Evolutionary conservation across 2,329 filamentous ascomycete species (phyloP).

Genomic region (Acrocalymma vagum): DNA sequence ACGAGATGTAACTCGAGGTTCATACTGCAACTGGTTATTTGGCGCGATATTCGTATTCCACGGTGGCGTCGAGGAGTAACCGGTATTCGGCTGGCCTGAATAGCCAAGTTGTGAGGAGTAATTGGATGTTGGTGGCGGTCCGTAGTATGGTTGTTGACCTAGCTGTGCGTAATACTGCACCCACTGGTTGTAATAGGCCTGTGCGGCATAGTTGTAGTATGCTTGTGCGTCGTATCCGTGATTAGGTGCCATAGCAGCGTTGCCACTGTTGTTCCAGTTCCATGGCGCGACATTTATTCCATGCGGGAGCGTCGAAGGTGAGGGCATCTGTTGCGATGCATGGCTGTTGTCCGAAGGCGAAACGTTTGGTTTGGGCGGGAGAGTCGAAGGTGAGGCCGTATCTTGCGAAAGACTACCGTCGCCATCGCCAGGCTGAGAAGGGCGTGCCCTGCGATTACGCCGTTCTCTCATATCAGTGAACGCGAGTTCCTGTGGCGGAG

Average conservation of each 20-base stretch:
- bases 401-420: too few relatives aligned
- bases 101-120: too few relatives aligned
- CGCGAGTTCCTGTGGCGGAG: conserved; percentile 10
- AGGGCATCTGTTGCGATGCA: conserved; percentile 9
- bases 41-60: too few relatives aligned
- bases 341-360: conserved; percentile 15
- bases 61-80: too few relatives aligned
- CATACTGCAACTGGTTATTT: too few relatives aligned
- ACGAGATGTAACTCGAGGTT: too few relatives aligned
- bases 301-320: conserved; percentile 11
- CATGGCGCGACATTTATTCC: conserved; percentile 15
- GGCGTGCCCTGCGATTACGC: conserved; percentile 27
- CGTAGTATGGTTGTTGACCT: conserved; percentile 14
- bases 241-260: conserved; percentile 17
- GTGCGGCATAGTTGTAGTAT: conserved; percentile 17
- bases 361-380: conserved; percentile 18
- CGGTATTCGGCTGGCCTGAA: not conserved
- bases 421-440: conserved; percentile 23
- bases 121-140: conserved; percentile 18
- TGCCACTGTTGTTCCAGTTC: conserved; percentile 12
- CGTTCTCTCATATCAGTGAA: conserved; percentile 29
- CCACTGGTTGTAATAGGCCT: conserved; percentile 30
- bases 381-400: conserved; percentile 11
- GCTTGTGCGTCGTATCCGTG: conserved; percentile 13
- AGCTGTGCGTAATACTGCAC: conserved; percentile 18